phyloP scores from a whole-genome alignment of 2,329 filamentous ascomycete genomes.

The Xylaria sp. region DNA sequence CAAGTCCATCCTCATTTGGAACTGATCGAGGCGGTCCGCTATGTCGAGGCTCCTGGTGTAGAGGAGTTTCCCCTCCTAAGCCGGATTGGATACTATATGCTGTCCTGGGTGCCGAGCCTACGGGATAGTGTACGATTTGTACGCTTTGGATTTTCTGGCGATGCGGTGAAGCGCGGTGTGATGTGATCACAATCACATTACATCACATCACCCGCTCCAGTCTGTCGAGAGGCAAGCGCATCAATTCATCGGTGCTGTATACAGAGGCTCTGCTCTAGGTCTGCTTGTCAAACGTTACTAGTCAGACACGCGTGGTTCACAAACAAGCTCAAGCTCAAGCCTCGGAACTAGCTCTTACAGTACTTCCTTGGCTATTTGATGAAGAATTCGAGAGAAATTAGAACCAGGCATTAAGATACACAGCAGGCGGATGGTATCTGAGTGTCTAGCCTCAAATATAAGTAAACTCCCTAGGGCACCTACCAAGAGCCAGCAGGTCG shows the following conservation, averaged over 20 bases:
- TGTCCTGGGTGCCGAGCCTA: slow-evolving; percentile 36
- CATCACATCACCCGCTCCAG: background rate
- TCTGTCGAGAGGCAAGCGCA: background rate
- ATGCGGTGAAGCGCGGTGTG: background rate
- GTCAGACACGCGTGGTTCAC: background rate
- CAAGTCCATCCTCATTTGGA: slow-evolving; percentile 39
- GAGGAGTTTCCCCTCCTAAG: slow-evolving; percentile 26
- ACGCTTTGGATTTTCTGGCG: slow-evolving; percentile 27
- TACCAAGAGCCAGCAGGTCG: too few species aligned
- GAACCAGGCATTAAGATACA: background rate
- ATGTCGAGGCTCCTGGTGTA: slow-evolving; percentile 25
- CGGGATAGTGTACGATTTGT: slow-evolving; percentile 33
- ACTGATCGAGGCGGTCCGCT: slow-evolving; percentile 38
- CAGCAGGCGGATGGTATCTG: background rate
- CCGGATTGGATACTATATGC: slow-evolving; percentile 25
- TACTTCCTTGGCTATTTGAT: background rate
- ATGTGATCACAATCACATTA: background rate
- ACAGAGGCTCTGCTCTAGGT: too few species aligned
- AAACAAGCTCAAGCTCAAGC: too few species aligned
- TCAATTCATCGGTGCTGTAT: too few species aligned
- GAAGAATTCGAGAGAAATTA: background rate
- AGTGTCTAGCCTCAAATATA: background rate
- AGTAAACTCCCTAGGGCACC: too few species aligned
- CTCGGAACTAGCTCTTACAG: too few species aligned
- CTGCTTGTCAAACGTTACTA: too few species aligned